Evolutionary conservation across 2,329 filamentous ascomycete genomes (phyloP).

Genomic region (Cladosporium halotolerans): DNA sequence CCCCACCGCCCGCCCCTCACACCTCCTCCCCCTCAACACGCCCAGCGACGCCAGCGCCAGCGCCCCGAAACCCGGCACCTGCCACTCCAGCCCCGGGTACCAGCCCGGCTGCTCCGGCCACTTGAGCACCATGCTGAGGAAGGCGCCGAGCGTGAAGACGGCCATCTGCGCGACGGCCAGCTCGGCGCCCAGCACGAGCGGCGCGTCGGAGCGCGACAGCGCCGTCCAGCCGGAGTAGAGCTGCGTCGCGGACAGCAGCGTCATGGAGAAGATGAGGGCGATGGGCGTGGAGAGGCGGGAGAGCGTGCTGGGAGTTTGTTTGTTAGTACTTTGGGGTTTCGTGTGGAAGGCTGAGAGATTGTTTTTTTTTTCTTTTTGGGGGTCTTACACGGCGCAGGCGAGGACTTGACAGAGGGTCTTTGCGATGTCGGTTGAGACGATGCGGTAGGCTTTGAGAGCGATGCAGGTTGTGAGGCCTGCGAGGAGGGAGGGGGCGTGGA

Average conservation of each 20-base stretch:
- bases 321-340: too few species aligned
- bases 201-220: slow-evolving; percentile 7
- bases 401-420: slow-evolving; percentile 5
- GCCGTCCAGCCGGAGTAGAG: slow-evolving; percentile 7
- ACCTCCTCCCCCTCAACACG: not conserved
- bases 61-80: not conserved
- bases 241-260: slow-evolving; percentile 4
- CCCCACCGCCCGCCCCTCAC: not conserved
- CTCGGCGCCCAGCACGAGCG: slow-evolving; percentile 3
- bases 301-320: slow-evolving; percentile 5
- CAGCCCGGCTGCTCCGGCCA: slow-evolving; percentile 4
- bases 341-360: too few species aligned
- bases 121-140: not conserved
- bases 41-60: not conserved
- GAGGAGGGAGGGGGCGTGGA: slow-evolving; percentile 6
- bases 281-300: slow-evolving; percentile 5
- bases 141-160: slow-evolving; percentile 1
- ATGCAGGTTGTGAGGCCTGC: slow-evolving; percentile 6
- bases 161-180: slow-evolving; percentile 1
- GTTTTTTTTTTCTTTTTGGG: too few species aligned
- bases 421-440: slow-evolving; percentile 5
- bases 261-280: slow-evolving; percentile 5
- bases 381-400: slow-evolving; percentile 5
- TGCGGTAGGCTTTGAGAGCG: slow-evolving; percentile 8
- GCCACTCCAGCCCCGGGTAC: not conserved